Base-by-base conservation (phyloP, 1,284 basidiomycete genomes). In the Sporisorium graminicola region DNA sequence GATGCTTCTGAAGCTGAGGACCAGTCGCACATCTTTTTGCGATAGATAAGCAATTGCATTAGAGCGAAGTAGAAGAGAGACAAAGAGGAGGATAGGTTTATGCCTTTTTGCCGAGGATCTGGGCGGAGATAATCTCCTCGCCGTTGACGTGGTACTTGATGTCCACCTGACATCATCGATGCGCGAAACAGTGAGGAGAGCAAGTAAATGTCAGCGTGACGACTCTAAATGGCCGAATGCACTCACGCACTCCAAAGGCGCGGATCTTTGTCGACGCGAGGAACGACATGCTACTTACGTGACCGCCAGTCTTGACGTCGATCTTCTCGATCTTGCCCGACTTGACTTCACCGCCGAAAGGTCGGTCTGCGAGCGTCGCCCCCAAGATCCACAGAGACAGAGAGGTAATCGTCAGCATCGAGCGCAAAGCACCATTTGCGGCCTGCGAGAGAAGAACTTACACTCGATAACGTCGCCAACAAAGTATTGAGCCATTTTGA, bases 251-350 rank as follows among this genome's bases (percentile, higher is more conserved):
- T n/a, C n/a, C n/a, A n/a, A n/a, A n/a, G n/a, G n/a, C n/a, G n/a
- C n/a, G n/a, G n/a, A n/a, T n/a, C n/a, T n/a, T n/a, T n/a, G n/a
- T n/a, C n/a, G n/a, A n/a, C n/a, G n/a, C n/a, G 33, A 13, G 10
- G 12, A 18, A 5, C 5, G 29, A 5, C 5, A 31, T 7, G 27
- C 13, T 43, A 81, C 79, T 74, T 75, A 81, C 79, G 72, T 79
- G 75, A 49, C 79, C 78, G 60, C 79, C 79, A 31, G 76, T 80
- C 76, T 80, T 78, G 66, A 75, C 68, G 53, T 81, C 78, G 58
- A 81, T 81, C 73, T 81, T 81, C 24, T 81, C 79, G 68, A 81
- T 81, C 75, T 78, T 81, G 74, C 79, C 79, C 24, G 73, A 66
- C 75, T 78, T 73, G 75, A 80, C 66, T 5, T 81, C 79, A 46